Evolutionary conservation across 169 alveolate genomes (phyloP).

Genomic region (Plasmodium cynomolgi): DNA sequence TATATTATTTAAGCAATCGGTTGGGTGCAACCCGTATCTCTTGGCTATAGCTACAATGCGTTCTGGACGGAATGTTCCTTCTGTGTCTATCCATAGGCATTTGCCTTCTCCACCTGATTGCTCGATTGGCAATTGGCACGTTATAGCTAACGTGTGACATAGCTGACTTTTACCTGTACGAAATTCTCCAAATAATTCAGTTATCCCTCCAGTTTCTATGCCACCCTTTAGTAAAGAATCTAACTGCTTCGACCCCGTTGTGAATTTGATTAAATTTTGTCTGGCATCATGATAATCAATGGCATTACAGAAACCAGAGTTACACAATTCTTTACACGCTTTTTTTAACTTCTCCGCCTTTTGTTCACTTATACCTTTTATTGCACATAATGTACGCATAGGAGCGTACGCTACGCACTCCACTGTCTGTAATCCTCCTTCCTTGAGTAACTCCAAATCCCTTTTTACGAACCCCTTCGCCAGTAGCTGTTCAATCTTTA

Average conservation of each 20-base stretch:
- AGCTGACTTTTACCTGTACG: slow-evolving; percentile 98
- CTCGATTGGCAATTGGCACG: slow-evolving; percentile 95
- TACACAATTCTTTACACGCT: slow-evolving; percentile 93
- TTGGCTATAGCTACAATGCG: slow-evolving; percentile 97
- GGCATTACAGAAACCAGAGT: slow-evolving; percentile 94
- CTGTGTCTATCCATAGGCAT: slow-evolving; percentile 99
- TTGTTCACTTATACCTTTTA: slow-evolving; percentile 98
- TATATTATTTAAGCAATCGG: slow-evolving; percentile 97
- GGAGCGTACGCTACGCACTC: slow-evolving; percentile 96
- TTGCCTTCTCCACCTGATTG: slow-evolving; percentile 99
- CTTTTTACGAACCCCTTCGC: slow-evolving; percentile 88
- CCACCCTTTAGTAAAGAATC: slow-evolving; percentile 98
- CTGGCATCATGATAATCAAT: slow-evolving; percentile 93
- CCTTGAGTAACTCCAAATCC: slow-evolving; percentile 94
- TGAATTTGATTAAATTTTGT: slow-evolving; percentile 91
- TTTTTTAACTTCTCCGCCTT: slow-evolving; percentile 95
- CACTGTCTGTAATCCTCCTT: slow-evolving; percentile 87
- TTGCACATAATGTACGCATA: slow-evolving; percentile 88
- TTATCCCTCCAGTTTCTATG: slow-evolving; percentile 95
- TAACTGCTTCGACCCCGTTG: slow-evolving; percentile 95
- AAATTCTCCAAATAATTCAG: slow-evolving; percentile 99
- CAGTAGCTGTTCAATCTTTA: slow-evolving; percentile 85
- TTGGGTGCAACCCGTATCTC: slow-evolving; percentile 95
- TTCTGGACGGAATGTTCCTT: slow-evolving; percentile 99
- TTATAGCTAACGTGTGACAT: slow-evolving; percentile 95